Evolutionary conservation across 1,284 basidiomycete species (phyloP).

Genomic region (Athelia sp.): DNA sequence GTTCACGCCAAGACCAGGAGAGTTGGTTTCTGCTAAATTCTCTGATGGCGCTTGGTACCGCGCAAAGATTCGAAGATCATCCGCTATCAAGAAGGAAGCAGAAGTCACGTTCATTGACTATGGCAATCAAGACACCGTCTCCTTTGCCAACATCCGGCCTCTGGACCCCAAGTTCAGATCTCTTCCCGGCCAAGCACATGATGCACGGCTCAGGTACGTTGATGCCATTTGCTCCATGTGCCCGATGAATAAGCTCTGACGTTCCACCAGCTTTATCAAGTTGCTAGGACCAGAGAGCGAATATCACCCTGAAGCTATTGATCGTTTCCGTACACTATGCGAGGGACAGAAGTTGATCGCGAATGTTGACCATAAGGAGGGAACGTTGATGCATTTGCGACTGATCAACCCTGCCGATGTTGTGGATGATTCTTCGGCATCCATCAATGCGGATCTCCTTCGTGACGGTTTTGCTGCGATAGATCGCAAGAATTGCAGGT

Average conservation of each 20-base stretch:
- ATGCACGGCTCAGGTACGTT: conserved; percentile 69
- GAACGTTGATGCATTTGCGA: conserved; percentile 73
- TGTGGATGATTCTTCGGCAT: conserved; percentile 64
- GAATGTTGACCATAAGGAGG: conserved; percentile 85
- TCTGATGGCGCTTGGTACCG: conserved; percentile 94
- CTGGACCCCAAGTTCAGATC: conserved; percentile 84
- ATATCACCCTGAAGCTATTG: conserved; percentile 79
- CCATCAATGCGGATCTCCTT: conserved; percentile 81
- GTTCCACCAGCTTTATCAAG: conserved; percentile 69
- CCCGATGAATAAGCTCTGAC: no score
- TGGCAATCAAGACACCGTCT: conserved; percentile 83
- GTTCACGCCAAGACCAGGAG: conserved; percentile 79
- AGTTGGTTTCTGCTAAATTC: conserved; percentile 88
- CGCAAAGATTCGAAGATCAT: conserved; percentile 79
- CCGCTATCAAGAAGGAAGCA: conserved; percentile 81
- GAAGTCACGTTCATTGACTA: conserved; percentile 88
- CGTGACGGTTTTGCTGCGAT: conserved; percentile 75
- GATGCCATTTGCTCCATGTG: no score
- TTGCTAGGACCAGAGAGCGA: conserved; percentile 75
- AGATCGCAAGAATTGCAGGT: conserved; percentile 75
- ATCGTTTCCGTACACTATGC: conserved; percentile 79
- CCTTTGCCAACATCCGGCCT: conserved; percentile 74
- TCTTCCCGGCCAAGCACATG: conserved; percentile 80
- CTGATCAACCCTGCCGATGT: conserved; percentile 84
- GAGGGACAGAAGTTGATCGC: conserved; percentile 89